A percentile compares a stretch with the other conserved stretches of the same genome.
These are phyloP conservation scores for Arachis stenosperma DNA, from an alignment of 306 rosid genomes.

Conservation along the genomic window DNA sequence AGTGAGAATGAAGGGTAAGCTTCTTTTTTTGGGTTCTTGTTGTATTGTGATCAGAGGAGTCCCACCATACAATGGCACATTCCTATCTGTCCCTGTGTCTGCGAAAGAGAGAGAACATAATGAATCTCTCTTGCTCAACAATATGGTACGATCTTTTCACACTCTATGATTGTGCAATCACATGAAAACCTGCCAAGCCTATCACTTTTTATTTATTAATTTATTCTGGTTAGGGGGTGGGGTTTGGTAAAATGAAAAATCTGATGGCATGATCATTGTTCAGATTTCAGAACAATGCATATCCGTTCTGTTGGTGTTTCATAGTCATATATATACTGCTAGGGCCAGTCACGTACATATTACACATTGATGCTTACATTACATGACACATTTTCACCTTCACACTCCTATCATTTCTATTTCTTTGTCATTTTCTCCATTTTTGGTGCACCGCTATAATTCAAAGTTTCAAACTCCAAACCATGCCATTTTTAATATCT, in stretches of 20 bases:
- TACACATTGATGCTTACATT: not conserved
- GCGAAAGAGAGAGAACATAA: slow-evolving; percentile 40
- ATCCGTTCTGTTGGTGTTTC: not conserved
- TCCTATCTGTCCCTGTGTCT: slow-evolving; percentile 21
- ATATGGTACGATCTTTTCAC: slow-evolving; percentile 35
- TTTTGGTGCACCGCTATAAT: not conserved
- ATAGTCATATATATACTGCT: not conserved
- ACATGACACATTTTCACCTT: slow-evolving; percentile 30
- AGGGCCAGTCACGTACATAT: not conserved
- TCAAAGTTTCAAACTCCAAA: not conserved
- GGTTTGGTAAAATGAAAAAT: not conserved
- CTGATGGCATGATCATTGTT: slow-evolving; percentile 4
- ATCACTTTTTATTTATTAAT: slow-evolving; percentile 7
- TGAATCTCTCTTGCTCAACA: slow-evolving; percentile 14
- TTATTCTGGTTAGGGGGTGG: not conserved
- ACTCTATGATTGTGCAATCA: slow-evolving; percentile 48
- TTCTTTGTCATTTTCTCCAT: slow-evolving; percentile 33
- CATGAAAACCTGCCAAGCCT: slow-evolving; percentile 36
- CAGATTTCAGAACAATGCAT: not conserved
- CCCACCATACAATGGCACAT: slow-evolving; percentile 54
- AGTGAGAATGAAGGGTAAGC: slow-evolving; percentile 28
- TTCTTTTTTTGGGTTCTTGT: slow-evolving; percentile 44
- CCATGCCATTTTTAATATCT: not conserved
- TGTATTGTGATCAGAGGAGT: slow-evolving; percentile 45
- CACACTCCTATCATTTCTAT: slow-evolving; percentile 1